phyloP scores from a whole-genome alignment of 2,329 filamentous ascomycete genomes.

The Beauveria australis region DNA sequence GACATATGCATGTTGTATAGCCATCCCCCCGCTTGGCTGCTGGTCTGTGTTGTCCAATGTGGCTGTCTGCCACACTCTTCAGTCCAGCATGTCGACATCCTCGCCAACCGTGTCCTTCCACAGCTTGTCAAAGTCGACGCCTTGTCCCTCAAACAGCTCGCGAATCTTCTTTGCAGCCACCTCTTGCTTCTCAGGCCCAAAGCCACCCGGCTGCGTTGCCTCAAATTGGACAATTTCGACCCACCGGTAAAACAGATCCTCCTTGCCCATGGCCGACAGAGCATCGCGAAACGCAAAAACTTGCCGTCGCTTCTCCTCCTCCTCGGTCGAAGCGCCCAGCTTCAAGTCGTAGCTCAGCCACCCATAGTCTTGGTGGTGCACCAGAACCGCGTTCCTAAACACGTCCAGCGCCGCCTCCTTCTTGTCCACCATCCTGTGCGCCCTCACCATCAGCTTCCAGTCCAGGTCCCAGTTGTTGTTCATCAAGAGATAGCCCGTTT shows the following conservation, averaged over 20 bases:
- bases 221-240: conserved; percentile 89
- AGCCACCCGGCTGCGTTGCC: conserved; percentile 68
- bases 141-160: conserved; percentile 63
- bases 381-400: conserved; percentile 62
- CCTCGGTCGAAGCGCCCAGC: conserved; percentile 40
- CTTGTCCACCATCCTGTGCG: conserved; percentile 60
- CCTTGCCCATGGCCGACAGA: conserved; percentile 69
- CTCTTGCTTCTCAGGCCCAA: conserved; percentile 65
- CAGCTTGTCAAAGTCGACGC: conserved; percentile 75
- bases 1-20: no score
- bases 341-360: conserved; percentile 58
- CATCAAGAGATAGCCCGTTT: conserved; percentile 84
- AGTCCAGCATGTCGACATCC: conserved; percentile 8
- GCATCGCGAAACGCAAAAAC: conserved; percentile 74
- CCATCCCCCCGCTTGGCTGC: not conserved
- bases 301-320: conserved; percentile 61
- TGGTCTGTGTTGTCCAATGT: not conserved
- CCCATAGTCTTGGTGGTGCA: conserved; percentile 58
- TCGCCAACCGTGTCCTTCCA: conserved; percentile 57
- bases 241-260: conserved; percentile 85
- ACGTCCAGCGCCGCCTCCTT: conserved; percentile 54
- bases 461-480: conserved; percentile 82
- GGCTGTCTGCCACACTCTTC: not conserved
- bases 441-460: conserved; percentile 70
- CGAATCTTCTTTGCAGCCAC: conserved; percentile 66